Evolutionary conservation across 83 land plant species (phyloP).

Genomic region (Isoetes engelmannii): DNA sequence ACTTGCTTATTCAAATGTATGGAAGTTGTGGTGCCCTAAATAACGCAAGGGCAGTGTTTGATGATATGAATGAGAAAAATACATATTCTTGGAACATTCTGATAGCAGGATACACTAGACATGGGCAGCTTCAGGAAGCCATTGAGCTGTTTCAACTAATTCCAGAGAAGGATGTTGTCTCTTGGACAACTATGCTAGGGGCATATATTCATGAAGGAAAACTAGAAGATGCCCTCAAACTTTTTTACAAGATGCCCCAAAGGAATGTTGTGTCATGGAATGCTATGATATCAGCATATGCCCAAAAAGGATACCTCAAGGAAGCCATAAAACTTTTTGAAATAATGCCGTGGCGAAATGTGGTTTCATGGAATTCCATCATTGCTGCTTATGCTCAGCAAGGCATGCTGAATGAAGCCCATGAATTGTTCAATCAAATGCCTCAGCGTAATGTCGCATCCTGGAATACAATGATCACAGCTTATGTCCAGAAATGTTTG

Average conservation of each 20-base stretch:
- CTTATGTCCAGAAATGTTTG: neutral
- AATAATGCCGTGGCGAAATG: neutral
- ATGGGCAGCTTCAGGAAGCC: neutral
- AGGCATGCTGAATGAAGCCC: neutral
- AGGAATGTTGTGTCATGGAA: constrained; percentile 5
- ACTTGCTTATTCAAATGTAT: constrained; percentile 5
- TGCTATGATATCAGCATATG: constrained; percentile 8
- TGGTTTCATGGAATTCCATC: constrained; percentile 1
- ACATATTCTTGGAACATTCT: constrained; percentile 8
- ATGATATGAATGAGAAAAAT: neutral
- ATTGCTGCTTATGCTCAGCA: neutral
- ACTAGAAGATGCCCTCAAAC: neutral
- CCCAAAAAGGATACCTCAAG: constrained; percentile 2
- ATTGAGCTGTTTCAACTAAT: neutral
- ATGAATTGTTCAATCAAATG: neutral
- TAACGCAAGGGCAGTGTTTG: neutral
- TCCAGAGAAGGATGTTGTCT: neutral
- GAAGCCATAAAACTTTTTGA: neutral
- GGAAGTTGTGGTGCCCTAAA: neutral
- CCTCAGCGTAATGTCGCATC: constrained; percentile 7
- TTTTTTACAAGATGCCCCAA: neutral
- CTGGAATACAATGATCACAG: constrained; percentile 1
- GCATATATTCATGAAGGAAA: neutral
- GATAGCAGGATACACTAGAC: neutral
- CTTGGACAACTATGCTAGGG: neutral